Percentiles rank a stretch among this genome's conserved stretches.
These are phyloP conservation scores for Mycena latifolia DNA, from an alignment of 768 basidiomycete genomes.

Conservation along the genomic window DNA sequence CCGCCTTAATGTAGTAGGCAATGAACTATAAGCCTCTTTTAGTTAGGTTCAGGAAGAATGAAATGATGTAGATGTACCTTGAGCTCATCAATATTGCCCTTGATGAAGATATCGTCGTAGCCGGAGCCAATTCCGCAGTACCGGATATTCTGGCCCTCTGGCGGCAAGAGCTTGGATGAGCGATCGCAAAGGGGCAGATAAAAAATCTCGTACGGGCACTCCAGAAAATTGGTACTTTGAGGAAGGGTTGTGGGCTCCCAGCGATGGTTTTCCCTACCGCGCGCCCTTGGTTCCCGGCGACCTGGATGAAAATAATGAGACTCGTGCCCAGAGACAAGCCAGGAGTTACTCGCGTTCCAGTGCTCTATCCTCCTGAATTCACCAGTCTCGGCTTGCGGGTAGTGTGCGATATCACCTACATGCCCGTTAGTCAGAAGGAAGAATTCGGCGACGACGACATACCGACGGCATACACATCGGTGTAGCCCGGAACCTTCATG, in stretches of 20 bases:
- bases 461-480: slow-evolving; percentile 80
- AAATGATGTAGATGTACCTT: slow-evolving; percentile 63
- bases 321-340: slow-evolving; percentile 3
- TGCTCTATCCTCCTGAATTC: slow-evolving; percentile 81
- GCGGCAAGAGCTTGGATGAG: slow-evolving; percentile 8
- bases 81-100: slow-evolving; percentile 79
- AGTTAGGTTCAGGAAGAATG: not conserved
- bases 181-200: not conserved
- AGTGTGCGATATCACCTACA: slow-evolving; percentile 84
- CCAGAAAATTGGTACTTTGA: slow-evolving; percentile 91
- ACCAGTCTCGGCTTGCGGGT: slow-evolving; percentile 71
- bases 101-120: slow-evolving; percentile 83
- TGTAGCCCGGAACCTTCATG: slow-evolving; percentile 65
- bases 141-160: slow-evolving; percentile 88
- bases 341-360: slow-evolving; percentile 77
- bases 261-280: slow-evolving; percentile 86
- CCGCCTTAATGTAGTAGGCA: slow-evolving; percentile 80
- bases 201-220: slow-evolving; percentile 74
- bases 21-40: slow-evolving; percentile 66
- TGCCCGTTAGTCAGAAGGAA: slow-evolving; percentile 4
- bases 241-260: slow-evolving; percentile 73
- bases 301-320: slow-evolving; percentile 50
- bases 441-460: slow-evolving; percentile 24
- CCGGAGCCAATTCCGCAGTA: slow-evolving; percentile 83
- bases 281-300: slow-evolving; percentile 89